Evolutionary conservation across 495 filamentous ascomycete genomes (phyloP).

Genomic region (Echria macrotheca): DNA sequence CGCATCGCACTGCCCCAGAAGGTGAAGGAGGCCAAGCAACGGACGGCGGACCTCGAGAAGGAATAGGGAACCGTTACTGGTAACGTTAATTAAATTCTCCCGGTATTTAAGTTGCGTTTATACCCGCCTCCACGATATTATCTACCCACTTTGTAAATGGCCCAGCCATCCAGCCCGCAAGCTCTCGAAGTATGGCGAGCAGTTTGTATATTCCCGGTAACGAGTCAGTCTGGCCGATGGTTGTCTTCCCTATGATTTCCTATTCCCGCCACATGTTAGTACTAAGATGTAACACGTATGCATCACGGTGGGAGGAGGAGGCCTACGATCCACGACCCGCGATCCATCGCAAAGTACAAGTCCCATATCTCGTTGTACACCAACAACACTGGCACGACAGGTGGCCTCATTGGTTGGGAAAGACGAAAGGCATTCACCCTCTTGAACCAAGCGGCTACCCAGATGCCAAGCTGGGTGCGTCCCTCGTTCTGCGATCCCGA

Average conservation of each 20-base stretch:
- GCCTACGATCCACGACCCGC: slow-evolving; percentile 3
- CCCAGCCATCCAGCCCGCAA: background rate
- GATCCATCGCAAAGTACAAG: slow-evolving; percentile 1
- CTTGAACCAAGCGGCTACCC: slow-evolving; percentile 2
- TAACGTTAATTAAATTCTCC: too few species aligned
- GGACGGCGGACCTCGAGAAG: too few species aligned
- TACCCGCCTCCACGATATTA: background rate
- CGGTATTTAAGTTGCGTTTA: background rate
- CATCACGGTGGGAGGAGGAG: background rate
- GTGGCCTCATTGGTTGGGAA: background rate
- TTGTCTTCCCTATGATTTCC: slow-evolving; percentile 4
- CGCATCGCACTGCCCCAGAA: too few species aligned
- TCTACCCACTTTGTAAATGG: slow-evolving; percentile 1
- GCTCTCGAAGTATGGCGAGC: slow-evolving; percentile 1
- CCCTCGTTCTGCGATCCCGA: background rate
- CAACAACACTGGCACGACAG: slow-evolving; percentile 2
- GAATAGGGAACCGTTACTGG: too few species aligned
- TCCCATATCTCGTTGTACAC: slow-evolving; percentile 3
- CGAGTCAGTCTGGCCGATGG: slow-evolving; percentile 1
- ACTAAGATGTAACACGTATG: background rate
- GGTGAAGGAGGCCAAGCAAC: too few species aligned
- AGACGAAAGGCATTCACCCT: slow-evolving; percentile 4
- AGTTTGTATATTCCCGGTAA: slow-evolving; percentile 2
- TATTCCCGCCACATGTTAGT: slow-evolving; percentile 1
- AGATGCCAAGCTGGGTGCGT: slow-evolving; percentile 2